Base-by-base conservation (phyloP, 441 rosid genomes). In the Bruguiera hainesii region DNA sequence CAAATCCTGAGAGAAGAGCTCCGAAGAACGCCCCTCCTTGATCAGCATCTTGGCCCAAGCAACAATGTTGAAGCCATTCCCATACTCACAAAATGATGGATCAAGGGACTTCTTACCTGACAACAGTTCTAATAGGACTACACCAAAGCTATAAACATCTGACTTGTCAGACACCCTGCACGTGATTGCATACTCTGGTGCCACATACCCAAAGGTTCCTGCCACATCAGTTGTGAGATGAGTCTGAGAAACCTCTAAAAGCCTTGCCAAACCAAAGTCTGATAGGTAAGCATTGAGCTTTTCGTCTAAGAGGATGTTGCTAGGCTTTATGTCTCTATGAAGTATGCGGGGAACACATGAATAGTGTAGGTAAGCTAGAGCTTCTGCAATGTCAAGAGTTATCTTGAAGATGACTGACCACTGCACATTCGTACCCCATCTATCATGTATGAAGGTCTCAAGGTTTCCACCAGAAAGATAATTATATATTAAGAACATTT, bases 191-290 rank as follows among this genome's bases (percentile, higher is more conserved):
- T 87, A 87, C 69, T 87, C 92, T 21, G 93, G 93, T 39, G 89
- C 93, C 50, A 87, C 93, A 64, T 87, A 87, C 25, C 93, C 93
- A 56, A 87, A 87, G 33, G 93, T 87, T 57, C 93, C 93, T 29
- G 87, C 89, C 42, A 87, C 93, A 73, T 82, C 93, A 9, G 89
- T 87, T 1, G 93, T 87, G 30, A 87, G 89, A 60, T 87, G 93
- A 2, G 93, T 87, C 79, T 83, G 83, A 37, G 88, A 87, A 69
- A 83, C 89, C 74, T 79, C 93, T 57, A 87, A 66, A 37, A 87
- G 87, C 80, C 82, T 82, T 26, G 89, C 93, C 67, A 87, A 74
- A 60, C 89, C 93, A 59, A 87, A 87, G 71, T 87, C 93, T 30
- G 93, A 87, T 39, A 87, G 75, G 80, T 85, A 87, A 48, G 89